phyloP scores from a whole-genome alignment of 73 alveolate genomes.

The Urostyla sp. region DNA sequence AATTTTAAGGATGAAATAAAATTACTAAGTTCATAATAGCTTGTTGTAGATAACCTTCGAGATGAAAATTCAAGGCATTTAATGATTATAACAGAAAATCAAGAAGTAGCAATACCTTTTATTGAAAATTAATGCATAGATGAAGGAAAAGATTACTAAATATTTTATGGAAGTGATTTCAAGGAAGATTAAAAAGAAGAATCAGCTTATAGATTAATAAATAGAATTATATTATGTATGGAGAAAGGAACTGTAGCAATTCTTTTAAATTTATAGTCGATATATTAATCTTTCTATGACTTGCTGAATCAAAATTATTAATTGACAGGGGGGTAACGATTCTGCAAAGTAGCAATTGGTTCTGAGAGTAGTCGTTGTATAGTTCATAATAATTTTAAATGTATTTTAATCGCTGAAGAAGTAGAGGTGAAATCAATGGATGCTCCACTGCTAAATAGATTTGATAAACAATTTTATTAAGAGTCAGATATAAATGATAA shows the following conservation, averaged over 20 bases:
- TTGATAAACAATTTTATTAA: conserved; percentile 53
- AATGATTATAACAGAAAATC: conserved; percentile 65
- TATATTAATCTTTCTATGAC: conserved; percentile 60
- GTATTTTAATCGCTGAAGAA: conserved; percentile 16
- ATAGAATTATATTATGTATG: conserved; percentile 57
- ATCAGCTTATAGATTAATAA: conserved; percentile 36
- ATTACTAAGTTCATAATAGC: background rate
- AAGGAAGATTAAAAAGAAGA: conserved; percentile 55
- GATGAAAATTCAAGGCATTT: conserved; percentile 63
- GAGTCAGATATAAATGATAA: background rate
- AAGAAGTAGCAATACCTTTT: background rate
- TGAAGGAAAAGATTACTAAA: background rate
- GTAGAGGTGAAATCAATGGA: conserved; percentile 24
- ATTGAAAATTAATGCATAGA: conserved; percentile 1
- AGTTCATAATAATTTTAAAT: conserved; percentile 46
- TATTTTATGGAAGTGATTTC: conserved; percentile 65
- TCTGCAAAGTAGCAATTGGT: conserved; percentile 67
- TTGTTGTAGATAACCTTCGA: conserved; percentile 54
- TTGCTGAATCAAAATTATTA: conserved; percentile 59
- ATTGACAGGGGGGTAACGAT: conserved; percentile 1
- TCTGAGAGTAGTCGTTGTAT: conserved; percentile 41
- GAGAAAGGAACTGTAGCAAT: conserved; percentile 52
- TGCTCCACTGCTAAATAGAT: conserved; percentile 66
- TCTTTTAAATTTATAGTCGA: conserved; percentile 32
- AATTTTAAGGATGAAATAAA: background rate